These are phyloP conservation scores for Delonix regia DNA, from an alignment of 306 rosid genomes.

Conservation along the genomic window DNA sequence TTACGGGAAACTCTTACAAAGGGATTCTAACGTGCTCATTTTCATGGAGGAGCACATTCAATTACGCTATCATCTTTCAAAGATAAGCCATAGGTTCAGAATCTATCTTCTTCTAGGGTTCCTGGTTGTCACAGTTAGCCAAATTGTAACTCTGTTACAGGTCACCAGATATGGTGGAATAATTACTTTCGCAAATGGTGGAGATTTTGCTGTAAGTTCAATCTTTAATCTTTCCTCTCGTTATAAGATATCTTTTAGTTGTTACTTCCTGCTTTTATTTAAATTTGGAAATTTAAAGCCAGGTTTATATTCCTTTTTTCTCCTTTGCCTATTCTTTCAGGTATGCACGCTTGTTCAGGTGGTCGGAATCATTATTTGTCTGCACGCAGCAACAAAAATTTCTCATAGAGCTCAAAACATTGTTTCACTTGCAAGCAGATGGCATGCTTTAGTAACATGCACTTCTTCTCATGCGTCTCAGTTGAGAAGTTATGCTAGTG, in stretches of 20 bases:
- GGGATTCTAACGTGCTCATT: constrained; percentile 62
- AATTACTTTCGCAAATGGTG: constrained; percentile 63
- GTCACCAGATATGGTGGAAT: constrained; percentile 57
- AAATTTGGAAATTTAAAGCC: background rate
- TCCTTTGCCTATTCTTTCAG: constrained; percentile 43
- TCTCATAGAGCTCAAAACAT: constrained; percentile 84
- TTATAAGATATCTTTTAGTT: constrained; percentile 10
- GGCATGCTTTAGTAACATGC: constrained; percentile 80
- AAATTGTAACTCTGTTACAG: constrained; percentile 66
- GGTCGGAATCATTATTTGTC: constrained; percentile 71
- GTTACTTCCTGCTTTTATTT: constrained; percentile 7
- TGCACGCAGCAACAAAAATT: constrained; percentile 82
- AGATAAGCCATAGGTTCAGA: constrained; percentile 85
- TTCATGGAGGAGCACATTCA: constrained; percentile 81
- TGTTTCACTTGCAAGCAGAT: constrained; percentile 73
- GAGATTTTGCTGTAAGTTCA: constrained; percentile 85
- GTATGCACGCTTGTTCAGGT: constrained; percentile 84
- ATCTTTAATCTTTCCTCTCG: constrained; percentile 22
- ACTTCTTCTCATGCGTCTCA: constrained; percentile 56
- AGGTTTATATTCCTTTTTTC: background rate
- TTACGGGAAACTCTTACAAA: constrained; percentile 74
- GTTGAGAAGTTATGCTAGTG: constrained; percentile 46
- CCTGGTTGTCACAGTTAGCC: constrained; percentile 73
- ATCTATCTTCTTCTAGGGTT: constrained; percentile 75
- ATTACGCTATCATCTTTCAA: constrained; percentile 75